A percentile compares a stretch with the other conserved stretches of the same genome.
Conservation (phyloP, 768 basidiomycete genomes). For the Tricholoma terreum region DNA sequence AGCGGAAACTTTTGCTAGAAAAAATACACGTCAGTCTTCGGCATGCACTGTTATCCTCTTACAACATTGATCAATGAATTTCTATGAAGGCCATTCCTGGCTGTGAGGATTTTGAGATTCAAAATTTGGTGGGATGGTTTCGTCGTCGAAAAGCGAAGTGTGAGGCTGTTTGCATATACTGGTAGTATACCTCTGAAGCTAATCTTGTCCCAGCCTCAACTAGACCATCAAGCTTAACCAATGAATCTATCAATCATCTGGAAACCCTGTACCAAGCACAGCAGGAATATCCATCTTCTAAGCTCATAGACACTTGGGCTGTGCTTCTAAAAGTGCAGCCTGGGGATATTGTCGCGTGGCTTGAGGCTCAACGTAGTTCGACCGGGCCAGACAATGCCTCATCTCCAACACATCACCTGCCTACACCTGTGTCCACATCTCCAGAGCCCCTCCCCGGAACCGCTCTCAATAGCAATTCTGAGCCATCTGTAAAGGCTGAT, state of each 20-base stretch:
- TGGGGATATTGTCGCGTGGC: constrained; percentile 23
- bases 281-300: constrained; percentile 18
- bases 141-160: constrained; percentile 4
- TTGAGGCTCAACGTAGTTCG: constrained; percentile 7
- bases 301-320: constrained; percentile 32
- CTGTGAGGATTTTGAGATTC: constrained; percentile 7
- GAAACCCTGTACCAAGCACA: constrained; percentile 17
- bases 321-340: constrained; percentile 18
- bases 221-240: constrained; percentile 17
- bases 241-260: constrained; percentile 20
- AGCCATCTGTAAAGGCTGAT: constrained; percentile 12
- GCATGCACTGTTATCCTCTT: not conserved
- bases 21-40: constrained; percentile 11
- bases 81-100: constrained; percentile 10
- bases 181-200: not conserved
- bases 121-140: constrained; percentile 11
- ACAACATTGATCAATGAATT: not conserved
- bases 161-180: not conserved
- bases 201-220: not conserved
- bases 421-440: constrained; percentile 22
- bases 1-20: constrained; percentile 11
- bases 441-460: constrained; percentile 17
- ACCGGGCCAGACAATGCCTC: not conserved
- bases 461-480: not conserved
- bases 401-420: constrained; percentile 15